Conservation (phyloP, 305 asterid genomes). For the Fraxinus platypoda region DNA sequence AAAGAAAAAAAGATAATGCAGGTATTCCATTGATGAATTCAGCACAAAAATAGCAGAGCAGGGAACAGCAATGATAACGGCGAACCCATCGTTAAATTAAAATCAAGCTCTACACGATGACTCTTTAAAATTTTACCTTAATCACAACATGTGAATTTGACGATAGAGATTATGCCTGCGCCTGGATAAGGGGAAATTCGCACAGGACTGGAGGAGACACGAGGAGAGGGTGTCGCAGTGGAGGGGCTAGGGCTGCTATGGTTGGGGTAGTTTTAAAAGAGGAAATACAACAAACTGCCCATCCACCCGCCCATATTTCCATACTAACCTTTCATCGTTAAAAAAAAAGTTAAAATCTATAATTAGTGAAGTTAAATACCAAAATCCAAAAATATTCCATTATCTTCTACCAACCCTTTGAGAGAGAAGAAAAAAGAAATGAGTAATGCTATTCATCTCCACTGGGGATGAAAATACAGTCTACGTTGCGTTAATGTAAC, state of each 20-base stretch:
- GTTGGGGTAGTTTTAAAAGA: too few species aligned
- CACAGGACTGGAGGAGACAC: background rate
- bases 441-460: too few species aligned
- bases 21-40: background rate
- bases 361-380: too few species aligned
- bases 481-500: too few species aligned
- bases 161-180: background rate
- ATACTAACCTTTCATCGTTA: too few species aligned
- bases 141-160: background rate
- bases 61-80: background rate
- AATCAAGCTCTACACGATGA: background rate
- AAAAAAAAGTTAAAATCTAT: too few species aligned
- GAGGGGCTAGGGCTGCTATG: background rate
- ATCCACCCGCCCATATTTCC: too few species aligned
- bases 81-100: background rate
- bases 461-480: too few species aligned
- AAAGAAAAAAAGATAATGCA: background rate
- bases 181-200: background rate
- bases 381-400: too few species aligned
- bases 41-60: background rate
- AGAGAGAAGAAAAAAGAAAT: too few species aligned
- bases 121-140: background rate
- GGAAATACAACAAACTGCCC: too few species aligned
- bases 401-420: too few species aligned
- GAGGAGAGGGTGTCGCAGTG: background rate